Base-by-base conservation (phyloP, 1,139 yeast species). In the Groenewaldozyma auringiensis region DNA sequence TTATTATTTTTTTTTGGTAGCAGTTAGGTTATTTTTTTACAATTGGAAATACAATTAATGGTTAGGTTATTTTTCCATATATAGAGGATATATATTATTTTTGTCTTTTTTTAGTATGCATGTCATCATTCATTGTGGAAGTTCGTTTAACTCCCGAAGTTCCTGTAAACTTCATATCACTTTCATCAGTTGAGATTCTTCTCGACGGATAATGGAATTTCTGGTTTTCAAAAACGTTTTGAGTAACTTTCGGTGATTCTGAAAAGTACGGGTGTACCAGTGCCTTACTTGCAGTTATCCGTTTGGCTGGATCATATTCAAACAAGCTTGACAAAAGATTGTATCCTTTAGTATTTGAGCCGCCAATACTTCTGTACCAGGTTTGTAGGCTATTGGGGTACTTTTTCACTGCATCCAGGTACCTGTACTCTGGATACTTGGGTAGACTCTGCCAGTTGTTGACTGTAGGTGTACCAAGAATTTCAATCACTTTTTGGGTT, bases 291-390 rank as follows among this genome's bases (percentile, higher is more conserved):
- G 96, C 95, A 20, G 87, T 81, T 29, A 84, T 65, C 48, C 99
- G 71, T 21, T 70, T 68, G n/a, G 80, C 72, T 0, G 99, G 98
- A 60, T 94, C 95, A 60, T 88, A 89, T 47, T 76, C 82, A 37
- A 94, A 64, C 39, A 94, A 64, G 34, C 76, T 75, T 34, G 76
- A 67, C 32, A 94, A 66, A 21, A 94, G 68, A 46, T 78, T 75
- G 27, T 83, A 70, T 45, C 95, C 88, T 58, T 72, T 74, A 48
- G 75, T 77, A 59, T 82, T 85, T 13, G 77, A 70, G 0, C 86
- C 87, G 13, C 94, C 94, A 34, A 85, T 79, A 6, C 85, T 71
- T 51, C 82, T 83, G 63, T 83, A 89, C 98, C 98, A 92, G 18
- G 80, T 78, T 40, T 78, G 76, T 38, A 92, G 66, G 55, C 82